Evolutionary conservation across 129 eudicot genomes (phyloP), one percentile per base, ranked within the genome.

Genomic region (Cynara cardunculus): DNA sequence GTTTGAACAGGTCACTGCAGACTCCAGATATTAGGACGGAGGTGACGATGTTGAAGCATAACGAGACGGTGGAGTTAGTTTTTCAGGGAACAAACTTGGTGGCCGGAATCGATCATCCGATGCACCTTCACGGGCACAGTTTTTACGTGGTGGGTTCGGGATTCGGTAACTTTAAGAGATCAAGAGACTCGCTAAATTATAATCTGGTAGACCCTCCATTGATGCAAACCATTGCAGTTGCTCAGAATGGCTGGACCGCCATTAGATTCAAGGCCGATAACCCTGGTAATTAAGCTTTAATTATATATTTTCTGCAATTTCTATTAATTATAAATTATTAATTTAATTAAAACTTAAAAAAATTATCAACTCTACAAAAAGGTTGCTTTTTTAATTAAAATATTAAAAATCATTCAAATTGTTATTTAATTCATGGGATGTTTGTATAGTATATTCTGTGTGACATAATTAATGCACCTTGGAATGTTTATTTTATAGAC

Each of bases 131-230:
- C 61, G 97, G 97, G 3, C 83, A 86, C 6, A 90, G 88, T 70
- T 92, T 92, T 77, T 90, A 88, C 74, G 91, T 90, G 1, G 95
- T 92, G 46, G 97, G 95, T 10, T 77, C 65, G 31, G 97, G 97
- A 9, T 72, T 90, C 10, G 97, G 97, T 8, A 88, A 90, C 7
- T 92, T 83, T 39, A 61, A 90, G 22, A 26, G 81, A 30, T 12
- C 18, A 0, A 77, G 72, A 4, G 97, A 90, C 25, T 82, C 88
- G 24, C 19, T 30, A 71, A 88, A 18, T 8, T 92, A 88, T 66
- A 92, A 92, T 76, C 72, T 92, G 32, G 85, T 88, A 0, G 95
- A 92, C 46, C 97, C 95, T 27, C 97, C 93, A 8, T 25, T 44
- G 4, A 82, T 76, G 86, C 86, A 92, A 16, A 92, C 95, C 3